Conservation (phyloP, 2,329 filamentous ascomycete species). For the Scleromitrula shiraiana region DNA sequence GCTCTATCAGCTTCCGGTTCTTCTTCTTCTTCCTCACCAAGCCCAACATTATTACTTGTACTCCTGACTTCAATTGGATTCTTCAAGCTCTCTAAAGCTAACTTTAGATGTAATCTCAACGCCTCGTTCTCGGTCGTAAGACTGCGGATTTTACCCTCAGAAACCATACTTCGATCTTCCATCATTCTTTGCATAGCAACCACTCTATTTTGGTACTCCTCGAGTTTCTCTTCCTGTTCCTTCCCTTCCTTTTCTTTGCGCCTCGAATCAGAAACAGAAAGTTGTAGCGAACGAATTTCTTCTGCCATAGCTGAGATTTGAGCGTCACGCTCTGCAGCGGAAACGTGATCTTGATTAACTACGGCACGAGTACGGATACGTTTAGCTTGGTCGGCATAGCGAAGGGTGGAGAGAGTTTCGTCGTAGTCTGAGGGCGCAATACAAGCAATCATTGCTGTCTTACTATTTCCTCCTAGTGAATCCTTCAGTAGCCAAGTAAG, state of each 20-base stretch:
- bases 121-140: conserved; percentile 88
- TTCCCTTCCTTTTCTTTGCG: conserved; percentile 65
- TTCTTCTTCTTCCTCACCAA: conserved; percentile 17
- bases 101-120: conserved; percentile 74
- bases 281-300: conserved; percentile 79
- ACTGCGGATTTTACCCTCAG: conserved; percentile 88
- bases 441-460: conserved; percentile 98
- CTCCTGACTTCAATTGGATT: conserved; percentile 68
- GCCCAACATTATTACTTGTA: conserved; percentile 18
- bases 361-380: conserved; percentile 89
- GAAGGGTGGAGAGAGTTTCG: conserved; percentile 89
- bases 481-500: conserved; percentile 86
- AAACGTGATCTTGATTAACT: conserved; percentile 93
- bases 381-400: conserved; percentile 97
- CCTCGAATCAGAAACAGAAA: conserved; percentile 56
- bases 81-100: conserved; percentile 78
- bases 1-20: conserved; percentile 25
- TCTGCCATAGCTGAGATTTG: conserved; percentile 93
- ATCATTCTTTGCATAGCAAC: conserved; percentile 86
- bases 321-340: conserved; percentile 84
- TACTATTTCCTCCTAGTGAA: conserved; percentile 90
- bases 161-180: conserved; percentile 86
- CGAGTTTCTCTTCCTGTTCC: conserved; percentile 69
- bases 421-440: conserved; percentile 95
- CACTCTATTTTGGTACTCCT: conserved; percentile 91